Evolutionary conservation across 202 grass and related monocot species (phyloP).

Genomic region (Bolboschoenoplectus hybrid): DNA sequence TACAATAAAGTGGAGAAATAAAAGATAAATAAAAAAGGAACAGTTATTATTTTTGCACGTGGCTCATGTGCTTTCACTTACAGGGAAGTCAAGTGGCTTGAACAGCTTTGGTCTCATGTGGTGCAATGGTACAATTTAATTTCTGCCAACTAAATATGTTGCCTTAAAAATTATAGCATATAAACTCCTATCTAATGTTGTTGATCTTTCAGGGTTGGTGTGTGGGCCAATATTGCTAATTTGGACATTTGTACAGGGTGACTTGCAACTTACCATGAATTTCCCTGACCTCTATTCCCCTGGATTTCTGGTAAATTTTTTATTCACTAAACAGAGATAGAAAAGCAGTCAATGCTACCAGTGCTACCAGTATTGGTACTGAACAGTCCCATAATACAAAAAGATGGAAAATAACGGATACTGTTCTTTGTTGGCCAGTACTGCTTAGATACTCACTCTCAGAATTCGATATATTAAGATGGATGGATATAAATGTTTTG

Average conservation of each 20-base stretch:
- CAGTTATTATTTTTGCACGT: background rate
- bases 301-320: slow-evolving; percentile 77
- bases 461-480: background rate
- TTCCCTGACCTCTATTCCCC: slow-evolving; percentile 83
- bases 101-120: slow-evolving; percentile 99
- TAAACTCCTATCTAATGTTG: slow-evolving; percentile 4
- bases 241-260: slow-evolving; percentile 75
- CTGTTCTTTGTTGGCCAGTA: background rate
- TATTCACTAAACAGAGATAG: slow-evolving; percentile 10
- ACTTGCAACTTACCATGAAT: slow-evolving; percentile 68
- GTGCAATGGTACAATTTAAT: slow-evolving; percentile 83
- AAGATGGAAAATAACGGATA: background rate
- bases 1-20: background rate
- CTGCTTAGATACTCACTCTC: background rate
- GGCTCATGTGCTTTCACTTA: slow-evolving; percentile 41
- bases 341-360: slow-evolving; percentile 31
- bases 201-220: slow-evolving; percentile 72
- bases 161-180: background rate
- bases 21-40: background rate
- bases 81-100: slow-evolving; percentile 92
- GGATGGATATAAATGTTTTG: background rate
- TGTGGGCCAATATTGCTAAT: slow-evolving; percentile 87
- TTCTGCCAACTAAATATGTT: slow-evolving; percentile 6
- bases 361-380: background rate
- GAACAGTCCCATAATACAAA: background rate